Evolutionary conservation across 2,329 filamentous ascomycete species (phyloP).

Genomic region (Alternaria ventricosa): DNA sequence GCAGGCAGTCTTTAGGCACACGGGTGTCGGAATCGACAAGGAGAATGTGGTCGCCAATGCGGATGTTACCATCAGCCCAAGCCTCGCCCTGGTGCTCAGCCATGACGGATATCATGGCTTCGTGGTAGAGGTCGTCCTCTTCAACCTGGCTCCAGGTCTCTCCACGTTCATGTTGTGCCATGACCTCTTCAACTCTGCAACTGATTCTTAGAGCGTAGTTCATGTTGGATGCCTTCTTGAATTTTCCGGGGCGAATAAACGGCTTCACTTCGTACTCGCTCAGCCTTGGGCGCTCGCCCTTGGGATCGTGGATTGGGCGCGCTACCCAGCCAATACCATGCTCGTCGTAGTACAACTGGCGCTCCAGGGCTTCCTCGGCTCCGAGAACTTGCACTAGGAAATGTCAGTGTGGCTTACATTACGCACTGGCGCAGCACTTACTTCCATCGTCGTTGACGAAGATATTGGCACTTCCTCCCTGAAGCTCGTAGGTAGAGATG

Average conservation of each 20-base stretch:
- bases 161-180: slow-evolving; percentile 47
- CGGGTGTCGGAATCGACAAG: slow-evolving; percentile 57
- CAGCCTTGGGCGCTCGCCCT: slow-evolving; percentile 1
- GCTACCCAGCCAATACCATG: slow-evolving; percentile 59
- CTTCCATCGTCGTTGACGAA: slow-evolving; percentile 72
- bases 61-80: slow-evolving; percentile 83
- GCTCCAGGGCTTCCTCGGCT: slow-evolving; percentile 51
- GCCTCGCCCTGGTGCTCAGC: slow-evolving; percentile 69
- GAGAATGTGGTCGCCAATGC: slow-evolving; percentile 82
- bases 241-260: slow-evolving; percentile 40
- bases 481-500: slow-evolving; percentile 59
- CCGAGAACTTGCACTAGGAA: slow-evolving; percentile 62
- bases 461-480: slow-evolving; percentile 71
- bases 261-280: no score
- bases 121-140: slow-evolving; percentile 42
- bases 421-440: slow-evolving; percentile 5
- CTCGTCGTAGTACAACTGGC: slow-evolving; percentile 59
- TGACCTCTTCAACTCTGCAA: slow-evolving; percentile 66
- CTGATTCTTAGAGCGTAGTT: slow-evolving; percentile 71
- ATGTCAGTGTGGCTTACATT: background rate
- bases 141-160: slow-evolving; percentile 42
- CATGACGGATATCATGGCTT: slow-evolving; percentile 66
- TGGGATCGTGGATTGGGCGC: slow-evolving; percentile 52
- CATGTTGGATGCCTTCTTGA: slow-evolving; percentile 71
- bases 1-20: slow-evolving; percentile 72